These are phyloP conservation scores for Fusarium sp. DNA, from an alignment of 2,329 filamentous ascomycete genomes.

Conservation along the genomic window DNA sequence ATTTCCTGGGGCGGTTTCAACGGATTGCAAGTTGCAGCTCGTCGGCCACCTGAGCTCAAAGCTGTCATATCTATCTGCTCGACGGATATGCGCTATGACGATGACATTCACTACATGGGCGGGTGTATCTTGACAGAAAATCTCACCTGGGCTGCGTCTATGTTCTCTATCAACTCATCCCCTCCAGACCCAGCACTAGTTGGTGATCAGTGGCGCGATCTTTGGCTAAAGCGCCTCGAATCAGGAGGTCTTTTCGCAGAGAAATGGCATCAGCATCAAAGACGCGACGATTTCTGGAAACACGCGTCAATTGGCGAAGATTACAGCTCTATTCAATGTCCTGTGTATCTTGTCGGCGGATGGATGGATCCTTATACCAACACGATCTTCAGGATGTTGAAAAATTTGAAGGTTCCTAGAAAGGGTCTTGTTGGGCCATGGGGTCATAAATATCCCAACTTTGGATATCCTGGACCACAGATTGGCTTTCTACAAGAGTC, in stretches of 20 bases:
- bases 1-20: conserved; percentile 19
- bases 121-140: conserved; percentile 10
- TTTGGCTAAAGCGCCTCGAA: conserved; percentile 3
- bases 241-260: conserved; percentile 1
- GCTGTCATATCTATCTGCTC: conserved; percentile 15
- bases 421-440: conserved; percentile 14
- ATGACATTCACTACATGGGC: conserved; percentile 21
- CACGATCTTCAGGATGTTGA: conserved; percentile 16
- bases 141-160: conserved; percentile 11
- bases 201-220: conserved; percentile 2
- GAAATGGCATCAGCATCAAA: conserved; percentile 13
- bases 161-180: conserved; percentile 7
- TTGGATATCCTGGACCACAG: conserved; percentile 4
- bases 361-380: conserved; percentile 22
- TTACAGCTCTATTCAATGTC: conserved; percentile 8
- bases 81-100: conserved; percentile 1
- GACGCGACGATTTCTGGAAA: conserved; percentile 2
- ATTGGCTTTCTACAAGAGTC: conserved; percentile 13
- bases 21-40: conserved; percentile 7
- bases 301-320: neutral
- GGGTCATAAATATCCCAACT: conserved; percentile 12
- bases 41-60: neutral
- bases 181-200: conserved; percentile 11
- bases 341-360: neutral
- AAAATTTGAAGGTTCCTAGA: neutral